A percentile compares a stretch with the other conserved stretches of the same genome.
Evolutionary conservation across 106 monocot genomes (phyloP).

Genomic region (Narthecium ossifragum): DNA sequence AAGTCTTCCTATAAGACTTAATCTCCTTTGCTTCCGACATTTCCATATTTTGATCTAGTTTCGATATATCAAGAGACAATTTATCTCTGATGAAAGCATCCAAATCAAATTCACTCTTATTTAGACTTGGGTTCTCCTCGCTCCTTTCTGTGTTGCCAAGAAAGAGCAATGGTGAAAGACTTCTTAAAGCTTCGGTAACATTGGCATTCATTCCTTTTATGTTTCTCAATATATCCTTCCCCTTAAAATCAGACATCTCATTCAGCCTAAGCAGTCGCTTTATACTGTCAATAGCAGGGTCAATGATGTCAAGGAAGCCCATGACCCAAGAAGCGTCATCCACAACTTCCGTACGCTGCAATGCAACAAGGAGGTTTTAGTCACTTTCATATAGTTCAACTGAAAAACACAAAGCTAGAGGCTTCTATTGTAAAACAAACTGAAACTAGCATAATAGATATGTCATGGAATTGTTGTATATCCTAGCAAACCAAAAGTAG

Average conservation of each 20-base stretch:
- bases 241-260: constrained; percentile 30
- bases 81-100: constrained; percentile 72
- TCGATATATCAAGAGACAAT: constrained; percentile 46
- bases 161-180: not conserved
- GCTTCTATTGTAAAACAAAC: no score
- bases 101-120: constrained; percentile 49
- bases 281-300: constrained; percentile 83
- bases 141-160: not conserved
- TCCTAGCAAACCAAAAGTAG: no score
- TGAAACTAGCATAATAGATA: no score
- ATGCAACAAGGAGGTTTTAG: not conserved
- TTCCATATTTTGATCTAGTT: constrained; percentile 46
- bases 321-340: constrained; percentile 93
- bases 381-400: no score
- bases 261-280: constrained; percentile 59
- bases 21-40: constrained; percentile 16
- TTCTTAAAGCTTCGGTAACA: constrained; percentile 5
- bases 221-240: constrained; percentile 21
- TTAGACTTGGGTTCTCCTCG: not conserved
- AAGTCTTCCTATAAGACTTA: constrained; percentile 23
- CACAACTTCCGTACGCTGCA: constrained; percentile 88
- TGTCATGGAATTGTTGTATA: no score
- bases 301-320: constrained; percentile 85
- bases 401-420: no score
- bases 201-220: constrained; percentile 5